These are phyloP conservation scores for Cladosporium colombiae DNA, from an alignment of 2,329 filamentous ascomycete genomes.

Conservation along the genomic window DNA sequence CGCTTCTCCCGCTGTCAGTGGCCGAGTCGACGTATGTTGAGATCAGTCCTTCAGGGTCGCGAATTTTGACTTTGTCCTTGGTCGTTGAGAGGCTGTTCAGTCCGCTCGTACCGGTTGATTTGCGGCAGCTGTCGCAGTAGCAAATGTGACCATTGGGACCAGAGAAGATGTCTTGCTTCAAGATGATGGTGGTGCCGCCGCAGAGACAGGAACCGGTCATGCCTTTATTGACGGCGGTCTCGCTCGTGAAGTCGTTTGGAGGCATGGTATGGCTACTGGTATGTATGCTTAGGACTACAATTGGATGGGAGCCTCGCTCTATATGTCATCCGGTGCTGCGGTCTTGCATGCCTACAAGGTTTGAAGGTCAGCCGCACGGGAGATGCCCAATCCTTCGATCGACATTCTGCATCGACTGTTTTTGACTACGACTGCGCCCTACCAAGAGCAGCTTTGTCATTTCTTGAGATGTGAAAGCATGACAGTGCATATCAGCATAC, in stretches of 20 bases:
- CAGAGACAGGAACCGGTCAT: constrained; percentile 26
- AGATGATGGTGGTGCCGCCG: constrained; percentile 45
- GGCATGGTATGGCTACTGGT: background rate
- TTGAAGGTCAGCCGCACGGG: background rate
- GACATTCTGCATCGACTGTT: background rate
- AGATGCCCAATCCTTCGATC: background rate
- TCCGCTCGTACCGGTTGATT: constrained; percentile 40
- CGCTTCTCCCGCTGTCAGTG: constrained; percentile 22
- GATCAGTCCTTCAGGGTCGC: constrained; percentile 21
- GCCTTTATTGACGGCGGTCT: constrained; percentile 35
- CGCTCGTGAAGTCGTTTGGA: background rate
- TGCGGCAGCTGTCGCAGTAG: constrained; percentile 50
- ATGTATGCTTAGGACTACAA: background rate
- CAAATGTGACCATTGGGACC: constrained; percentile 45
- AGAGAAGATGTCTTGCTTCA: constrained; percentile 48
- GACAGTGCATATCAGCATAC: too few relatives aligned
- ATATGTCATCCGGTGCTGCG: background rate
- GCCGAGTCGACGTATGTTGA: constrained; percentile 24
- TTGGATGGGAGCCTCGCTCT: background rate
- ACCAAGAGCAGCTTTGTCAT: too few relatives aligned
- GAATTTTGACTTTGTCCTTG: constrained; percentile 2
- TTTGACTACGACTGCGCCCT: background rate
- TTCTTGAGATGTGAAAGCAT: too few relatives aligned
- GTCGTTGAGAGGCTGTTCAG: constrained; percentile 20
- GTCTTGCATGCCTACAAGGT: too few relatives aligned